Evolutionary conservation across 78 protist species (phyloP).

Genomic region (Isochrysis galbana): DNA sequence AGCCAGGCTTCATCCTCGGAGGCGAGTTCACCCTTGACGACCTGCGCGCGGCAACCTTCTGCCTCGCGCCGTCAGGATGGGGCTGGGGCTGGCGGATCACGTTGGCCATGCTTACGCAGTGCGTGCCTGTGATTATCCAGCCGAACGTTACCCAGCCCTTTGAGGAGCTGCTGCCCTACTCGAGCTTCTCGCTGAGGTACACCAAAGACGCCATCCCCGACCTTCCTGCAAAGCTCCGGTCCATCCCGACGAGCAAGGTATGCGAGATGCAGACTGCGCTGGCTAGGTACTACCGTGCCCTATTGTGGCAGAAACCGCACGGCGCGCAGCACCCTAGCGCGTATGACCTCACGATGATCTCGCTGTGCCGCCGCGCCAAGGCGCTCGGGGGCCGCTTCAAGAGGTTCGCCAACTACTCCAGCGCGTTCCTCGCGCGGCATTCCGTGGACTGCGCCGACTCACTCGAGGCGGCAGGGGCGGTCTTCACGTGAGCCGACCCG

Average conservation of each 20-base stretch:
- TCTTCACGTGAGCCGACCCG: background rate
- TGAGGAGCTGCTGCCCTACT: background rate
- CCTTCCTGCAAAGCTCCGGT: background rate
- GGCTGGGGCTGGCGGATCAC: conserved; percentile 27
- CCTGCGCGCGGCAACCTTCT: background rate
- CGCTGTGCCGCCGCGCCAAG: conserved; percentile 8
- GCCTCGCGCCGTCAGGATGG: conserved; percentile 16
- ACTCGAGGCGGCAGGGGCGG: background rate
- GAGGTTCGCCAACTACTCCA: too few relatives aligned
- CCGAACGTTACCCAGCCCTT: conserved; percentile 18
- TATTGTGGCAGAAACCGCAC: background rate
- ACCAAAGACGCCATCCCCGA: background rate
- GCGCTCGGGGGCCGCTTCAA: background rate
- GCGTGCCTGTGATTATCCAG: conserved; percentile 24
- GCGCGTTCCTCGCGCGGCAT: background rate
- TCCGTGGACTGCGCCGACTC: background rate
- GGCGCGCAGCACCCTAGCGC: background rate
- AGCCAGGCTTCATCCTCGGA: background rate
- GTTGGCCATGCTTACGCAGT: background rate
- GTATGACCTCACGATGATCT: background rate
- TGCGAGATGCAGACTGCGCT: background rate
- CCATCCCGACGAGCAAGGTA: background rate
- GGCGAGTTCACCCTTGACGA: background rate
- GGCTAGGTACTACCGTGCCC: background rate
- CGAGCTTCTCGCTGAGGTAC: background rate